Percentiles rank a stretch among this genome's conserved stretches.
phyloP scores from a whole-genome alignment of 2,329 filamentous ascomycete species.

The Claviceps sp. region DNA sequence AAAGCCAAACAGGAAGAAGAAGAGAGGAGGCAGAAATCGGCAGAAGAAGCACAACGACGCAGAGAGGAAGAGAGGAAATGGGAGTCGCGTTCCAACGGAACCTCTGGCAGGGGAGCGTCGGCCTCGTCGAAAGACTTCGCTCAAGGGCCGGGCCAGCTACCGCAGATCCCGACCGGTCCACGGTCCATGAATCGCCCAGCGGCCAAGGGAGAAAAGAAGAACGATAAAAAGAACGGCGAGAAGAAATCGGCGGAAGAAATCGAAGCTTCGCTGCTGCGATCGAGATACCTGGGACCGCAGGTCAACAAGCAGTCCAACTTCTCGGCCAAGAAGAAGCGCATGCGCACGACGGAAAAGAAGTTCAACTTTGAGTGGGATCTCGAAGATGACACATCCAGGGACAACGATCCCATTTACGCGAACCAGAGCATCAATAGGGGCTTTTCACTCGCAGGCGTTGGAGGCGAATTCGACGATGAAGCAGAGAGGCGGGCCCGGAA shows the following conservation, averaged over 20 bases:
- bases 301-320: conserved; percentile 73
- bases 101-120: conserved; percentile 4
- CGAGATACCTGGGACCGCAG: conserved; percentile 84
- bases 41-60: conserved; percentile 54
- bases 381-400: conserved; percentile 65
- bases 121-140: conserved; percentile 12
- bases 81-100: conserved; percentile 15
- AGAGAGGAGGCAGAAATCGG: conserved; percentile 34
- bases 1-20: conserved; percentile 59
- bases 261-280: conserved; percentile 60
- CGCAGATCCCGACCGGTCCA: conserved; percentile 54
- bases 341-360: conserved; percentile 85
- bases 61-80: conserved; percentile 45
- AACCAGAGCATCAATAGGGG: conserved; percentile 18
- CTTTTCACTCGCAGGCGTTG: conserved; percentile 32
- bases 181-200: conserved; percentile 43
- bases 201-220: conserved; percentile 23
- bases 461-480: conserved; percentile 37
- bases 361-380: conserved; percentile 99
- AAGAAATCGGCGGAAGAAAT: conserved; percentile 43
- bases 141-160: conserved; percentile 10
- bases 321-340: conserved; percentile 89
- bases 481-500: conserved; percentile 41
- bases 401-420: conserved; percentile 63
- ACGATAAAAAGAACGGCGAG: conserved; percentile 19